Evolutionary conservation across 108 stramenopile species (phyloP), one percentile per base, ranked within the genome.

Genomic region (Skeletonema costatum): DNA sequence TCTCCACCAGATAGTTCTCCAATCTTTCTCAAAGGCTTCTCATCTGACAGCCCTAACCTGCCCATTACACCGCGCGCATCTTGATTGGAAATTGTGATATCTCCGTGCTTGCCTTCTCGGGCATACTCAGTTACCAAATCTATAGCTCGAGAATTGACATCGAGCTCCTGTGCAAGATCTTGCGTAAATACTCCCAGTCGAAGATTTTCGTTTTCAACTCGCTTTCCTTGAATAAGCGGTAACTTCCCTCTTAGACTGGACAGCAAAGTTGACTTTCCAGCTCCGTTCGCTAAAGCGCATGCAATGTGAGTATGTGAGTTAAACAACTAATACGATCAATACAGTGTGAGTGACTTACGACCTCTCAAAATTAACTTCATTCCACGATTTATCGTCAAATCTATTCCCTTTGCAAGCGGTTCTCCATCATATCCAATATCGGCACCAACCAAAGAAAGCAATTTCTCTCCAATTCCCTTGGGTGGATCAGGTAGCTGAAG

Each of bases 111-210:
- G 35, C 90, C 92, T 48, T 63, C 79, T 14, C 93, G 71, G 14
- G 93, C 93, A 75, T 93, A 86, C 10, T 76, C 80, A 10, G 89
- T 90, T 32, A 93, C 93, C 8, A 93, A 71, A 66, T 93, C 90
- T n/a, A 93, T 89, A 19, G 93, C 93, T 5, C 90, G 87, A n/a
- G 85, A 71, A 17, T 60, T 66, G 1, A 85, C 67, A 82, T 93
- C 91, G 16, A 96, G 85, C 66, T 97, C 94, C 70, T 97, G 96
- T 3, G 96, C 93, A 62, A 97, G 64, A 76, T 98, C 97, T 83
- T 97, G 96, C 4, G 94, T 94, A 60, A 95, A 93, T 38, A 85
- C 75, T 29, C 94, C 90, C 4, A 92, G 66, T 32, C 78, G 75
- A 29, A 93, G 66, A 30, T 68, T 48, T 19, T 86, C 87, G 70